These are phyloP conservation scores for Lomentospora prolificans DNA, from an alignment of 2,329 filamentous ascomycete genomes.

Conservation along the genomic window DNA sequence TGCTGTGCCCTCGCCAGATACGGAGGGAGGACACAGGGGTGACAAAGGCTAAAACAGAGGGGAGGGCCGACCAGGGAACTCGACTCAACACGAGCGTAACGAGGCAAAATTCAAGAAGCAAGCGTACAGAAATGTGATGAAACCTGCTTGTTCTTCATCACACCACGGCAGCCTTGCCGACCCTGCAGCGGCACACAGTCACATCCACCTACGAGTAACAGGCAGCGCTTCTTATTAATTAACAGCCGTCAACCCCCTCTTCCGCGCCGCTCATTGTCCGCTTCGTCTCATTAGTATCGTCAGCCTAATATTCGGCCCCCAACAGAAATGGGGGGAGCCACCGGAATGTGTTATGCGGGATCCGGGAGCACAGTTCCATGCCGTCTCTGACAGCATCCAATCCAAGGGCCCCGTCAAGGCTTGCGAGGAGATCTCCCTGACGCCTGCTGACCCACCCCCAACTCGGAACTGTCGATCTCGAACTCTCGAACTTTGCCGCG, in stretches of 20 bases:
- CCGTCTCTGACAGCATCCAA: not conserved
- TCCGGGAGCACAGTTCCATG: not conserved
- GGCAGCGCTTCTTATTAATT: not conserved
- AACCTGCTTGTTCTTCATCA: not conserved
- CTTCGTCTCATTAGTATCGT: not conserved
- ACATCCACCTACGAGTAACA: not conserved
- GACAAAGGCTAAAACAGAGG: not conserved
- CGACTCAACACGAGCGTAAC: not conserved
- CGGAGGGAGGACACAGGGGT: no score
- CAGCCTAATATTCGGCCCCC: slow-evolving; percentile 9
- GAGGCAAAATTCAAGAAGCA: not conserved
- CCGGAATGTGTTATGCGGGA: not conserved
- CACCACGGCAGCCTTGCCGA: slow-evolving; percentile 1
- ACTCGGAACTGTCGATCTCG: slow-evolving; percentile 1
- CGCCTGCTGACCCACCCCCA: not conserved
- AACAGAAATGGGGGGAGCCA: not conserved
- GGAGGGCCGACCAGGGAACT: not conserved
- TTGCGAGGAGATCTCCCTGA: not conserved
- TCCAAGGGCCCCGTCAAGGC: not conserved
- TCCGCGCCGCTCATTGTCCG: not conserved
- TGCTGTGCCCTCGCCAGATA: no score
- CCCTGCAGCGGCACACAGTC: not conserved
- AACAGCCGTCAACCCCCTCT: not conserved
- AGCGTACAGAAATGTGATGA: not conserved
- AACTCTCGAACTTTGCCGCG: not conserved